phyloP scores from a whole-genome alignment of 208 protist species.

The Trypanosoma theileri region DNA sequence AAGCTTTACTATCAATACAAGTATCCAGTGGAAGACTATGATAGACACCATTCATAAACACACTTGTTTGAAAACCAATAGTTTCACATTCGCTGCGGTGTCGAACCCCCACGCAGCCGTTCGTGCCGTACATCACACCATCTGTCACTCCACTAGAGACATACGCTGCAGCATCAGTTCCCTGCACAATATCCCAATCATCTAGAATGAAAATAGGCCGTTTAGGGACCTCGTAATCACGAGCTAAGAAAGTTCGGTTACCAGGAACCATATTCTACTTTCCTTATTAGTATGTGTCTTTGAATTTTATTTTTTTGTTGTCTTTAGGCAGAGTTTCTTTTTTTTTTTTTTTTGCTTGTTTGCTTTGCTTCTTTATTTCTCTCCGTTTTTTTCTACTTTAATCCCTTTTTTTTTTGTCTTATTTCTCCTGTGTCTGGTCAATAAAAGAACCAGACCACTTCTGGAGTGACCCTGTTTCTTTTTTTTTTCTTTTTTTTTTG shows the following conservation, averaged over 20 bases:
- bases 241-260: conserved; percentile 36
- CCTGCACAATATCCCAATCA: conserved; percentile 74
- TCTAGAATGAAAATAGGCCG: conserved; percentile 81
- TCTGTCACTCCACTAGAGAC: conserved; percentile 79
- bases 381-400: neutral
- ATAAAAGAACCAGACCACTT: neutral
- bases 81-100: conserved; percentile 79
- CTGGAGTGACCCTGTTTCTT: neutral
- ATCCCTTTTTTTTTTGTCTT: conserved; percentile 2
- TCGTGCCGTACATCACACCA: conserved; percentile 86
- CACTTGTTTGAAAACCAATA: conserved; percentile 62
- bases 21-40: conserved; percentile 44
- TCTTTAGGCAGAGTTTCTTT: neutral
- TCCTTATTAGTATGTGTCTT: conserved; percentile 4
- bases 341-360: conserved; percentile 2
- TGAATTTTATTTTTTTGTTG: conserved; percentile 4
- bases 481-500: conserved; percentile 6
- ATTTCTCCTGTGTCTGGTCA: neutral
- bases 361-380: neutral
- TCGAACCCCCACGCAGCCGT: conserved; percentile 78
- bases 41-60: conserved; percentile 82
- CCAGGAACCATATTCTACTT: conserved; percentile 10
- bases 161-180: conserved; percentile 71
- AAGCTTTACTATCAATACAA: conserved; percentile 36
- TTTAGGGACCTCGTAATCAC: conserved; percentile 86